Evolutionary conservation across 2,329 filamentous ascomycete genomes (phyloP).

Genomic region (Ilyonectria sp.): DNA sequence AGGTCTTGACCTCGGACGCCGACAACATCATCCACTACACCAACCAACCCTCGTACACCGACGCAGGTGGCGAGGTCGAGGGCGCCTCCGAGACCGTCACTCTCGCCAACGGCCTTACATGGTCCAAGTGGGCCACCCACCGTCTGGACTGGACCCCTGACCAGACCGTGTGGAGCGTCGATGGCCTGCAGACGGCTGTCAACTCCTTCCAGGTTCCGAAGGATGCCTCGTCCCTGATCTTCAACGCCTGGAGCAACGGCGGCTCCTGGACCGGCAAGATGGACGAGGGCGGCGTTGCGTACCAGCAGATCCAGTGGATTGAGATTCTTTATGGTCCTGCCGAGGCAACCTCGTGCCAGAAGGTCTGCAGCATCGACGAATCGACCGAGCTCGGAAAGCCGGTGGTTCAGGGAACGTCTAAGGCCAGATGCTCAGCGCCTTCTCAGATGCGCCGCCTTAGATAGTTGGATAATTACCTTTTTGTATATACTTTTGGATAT

Average conservation of each 20-base stretch:
- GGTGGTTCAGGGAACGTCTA: slow-evolving; percentile 46
- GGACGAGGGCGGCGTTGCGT: slow-evolving; percentile 62
- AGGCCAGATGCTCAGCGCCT: slow-evolving; percentile 2
- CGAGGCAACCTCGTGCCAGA: slow-evolving; percentile 34
- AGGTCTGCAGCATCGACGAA: slow-evolving; percentile 44
- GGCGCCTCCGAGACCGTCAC: slow-evolving; percentile 62
- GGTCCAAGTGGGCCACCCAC: slow-evolving; percentile 70
- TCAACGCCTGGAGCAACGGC: slow-evolving; percentile 74
- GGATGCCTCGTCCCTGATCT: slow-evolving; percentile 64
- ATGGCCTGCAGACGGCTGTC: slow-evolving; percentile 62
- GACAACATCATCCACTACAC: slow-evolving; percentile 66
- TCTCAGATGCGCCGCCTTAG: slow-evolving; percentile 1
- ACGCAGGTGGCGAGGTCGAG: slow-evolving; percentile 59
- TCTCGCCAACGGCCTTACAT: slow-evolving; percentile 58
- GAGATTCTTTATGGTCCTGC: slow-evolving; percentile 67
- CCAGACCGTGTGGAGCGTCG: slow-evolving; percentile 68
- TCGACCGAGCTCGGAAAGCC: slow-evolving; percentile 56
- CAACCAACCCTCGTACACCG: slow-evolving; percentile 69
- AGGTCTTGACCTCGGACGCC: slow-evolving; percentile 63
- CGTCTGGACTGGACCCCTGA: slow-evolving; percentile 71
- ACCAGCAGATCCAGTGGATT: slow-evolving; percentile 73
- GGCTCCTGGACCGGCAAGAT: slow-evolving; percentile 71
- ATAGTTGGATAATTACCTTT: not conserved
- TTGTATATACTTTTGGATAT: slow-evolving; percentile 2
- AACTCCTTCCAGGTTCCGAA: slow-evolving; percentile 69